A percentile compares a stretch with the other conserved stretches of the same genome.
Evolutionary conservation across 371 early-diverging fungal species (phyloP).

Genomic region (Lichtheimia ramosa): DNA sequence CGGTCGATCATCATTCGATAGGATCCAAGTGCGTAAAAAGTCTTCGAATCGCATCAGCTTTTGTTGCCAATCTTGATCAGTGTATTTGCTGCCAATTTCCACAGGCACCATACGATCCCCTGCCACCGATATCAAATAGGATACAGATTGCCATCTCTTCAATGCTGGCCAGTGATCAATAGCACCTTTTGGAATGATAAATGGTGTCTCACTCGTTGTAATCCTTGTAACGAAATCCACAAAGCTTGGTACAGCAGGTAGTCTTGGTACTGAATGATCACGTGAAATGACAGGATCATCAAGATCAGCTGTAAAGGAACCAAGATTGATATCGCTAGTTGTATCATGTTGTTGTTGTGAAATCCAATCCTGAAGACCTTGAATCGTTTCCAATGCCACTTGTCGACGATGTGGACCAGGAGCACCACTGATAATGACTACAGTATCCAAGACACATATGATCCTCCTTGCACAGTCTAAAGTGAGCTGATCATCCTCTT

Average conservation of each 20-base stretch:
- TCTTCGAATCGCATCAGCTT: constrained; percentile 73
- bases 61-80: constrained; percentile 80
- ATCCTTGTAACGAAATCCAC: constrained; percentile 20
- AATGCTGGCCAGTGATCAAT: constrained; percentile 79
- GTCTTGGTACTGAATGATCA: constrained; percentile 1
- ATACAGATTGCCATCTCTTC: constrained; percentile 61
- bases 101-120: constrained; percentile 83
- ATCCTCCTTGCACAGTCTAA: constrained; percentile 25
- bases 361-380: constrained; percentile 17
- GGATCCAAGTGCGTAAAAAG: constrained; percentile 61
- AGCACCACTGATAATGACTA: constrained; percentile 55
- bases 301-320: not conserved
- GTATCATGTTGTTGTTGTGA: not conserved
- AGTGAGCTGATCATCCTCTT: constrained; percentile 1
- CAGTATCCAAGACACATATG: constrained; percentile 48
- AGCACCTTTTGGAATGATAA: constrained; percentile 48
- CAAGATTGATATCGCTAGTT: not conserved
- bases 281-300: not conserved
- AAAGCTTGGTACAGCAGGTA: constrained; percentile 20
- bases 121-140: constrained; percentile 64
- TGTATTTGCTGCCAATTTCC: constrained; percentile 81
- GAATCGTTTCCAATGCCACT: constrained; percentile 32
- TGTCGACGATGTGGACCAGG: constrained; percentile 42
- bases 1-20: constrained; percentile 3
- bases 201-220: constrained; percentile 35